Conservation (phyloP, 441 rosid genomes). For the Populus hybrid region DNA sequence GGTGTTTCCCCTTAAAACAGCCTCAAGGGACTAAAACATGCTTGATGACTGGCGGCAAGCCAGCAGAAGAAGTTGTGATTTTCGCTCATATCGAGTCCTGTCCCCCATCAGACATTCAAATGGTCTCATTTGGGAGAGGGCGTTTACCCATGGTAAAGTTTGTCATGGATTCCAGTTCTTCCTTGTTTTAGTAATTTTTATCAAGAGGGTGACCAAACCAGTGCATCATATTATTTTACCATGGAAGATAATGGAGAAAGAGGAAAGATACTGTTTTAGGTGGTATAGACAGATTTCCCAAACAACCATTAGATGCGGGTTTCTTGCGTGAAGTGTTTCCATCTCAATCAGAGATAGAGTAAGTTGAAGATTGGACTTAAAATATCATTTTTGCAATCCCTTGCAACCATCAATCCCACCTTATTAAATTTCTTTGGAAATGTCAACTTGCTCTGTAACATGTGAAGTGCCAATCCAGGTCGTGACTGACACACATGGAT, state of each 20-base stretch:
- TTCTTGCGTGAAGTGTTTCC: not conserved
- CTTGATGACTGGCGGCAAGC: constrained; percentile 68
- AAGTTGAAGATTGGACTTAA: not conserved
- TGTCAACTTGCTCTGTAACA: not conserved
- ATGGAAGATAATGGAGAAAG: not conserved
- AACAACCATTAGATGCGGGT: too few relatives aligned
- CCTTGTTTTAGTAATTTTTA: not conserved
- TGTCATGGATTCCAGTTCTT: not conserved
- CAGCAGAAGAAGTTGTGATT: constrained; percentile 80
- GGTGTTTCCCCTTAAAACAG: constrained; percentile 91
- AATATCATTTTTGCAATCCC: not conserved
- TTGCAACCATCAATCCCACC: too few relatives aligned
- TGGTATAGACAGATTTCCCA: not conserved
- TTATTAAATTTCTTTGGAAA: not conserved
- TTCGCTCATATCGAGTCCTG: constrained; percentile 69
- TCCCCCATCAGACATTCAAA: not conserved
- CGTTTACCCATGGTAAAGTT: constrained; percentile 16
- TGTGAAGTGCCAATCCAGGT: too few relatives aligned
- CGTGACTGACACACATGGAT: too few relatives aligned
- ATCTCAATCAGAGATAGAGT: not conserved
- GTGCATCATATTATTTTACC: not conserved
- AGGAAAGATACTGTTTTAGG: not conserved
- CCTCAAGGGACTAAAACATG: constrained; percentile 57
- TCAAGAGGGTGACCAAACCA: not conserved
- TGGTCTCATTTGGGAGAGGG: not conserved